Conservation (phyloP, 768 basidiomycete species). For the Coprinopsis marcescibilis region DNA sequence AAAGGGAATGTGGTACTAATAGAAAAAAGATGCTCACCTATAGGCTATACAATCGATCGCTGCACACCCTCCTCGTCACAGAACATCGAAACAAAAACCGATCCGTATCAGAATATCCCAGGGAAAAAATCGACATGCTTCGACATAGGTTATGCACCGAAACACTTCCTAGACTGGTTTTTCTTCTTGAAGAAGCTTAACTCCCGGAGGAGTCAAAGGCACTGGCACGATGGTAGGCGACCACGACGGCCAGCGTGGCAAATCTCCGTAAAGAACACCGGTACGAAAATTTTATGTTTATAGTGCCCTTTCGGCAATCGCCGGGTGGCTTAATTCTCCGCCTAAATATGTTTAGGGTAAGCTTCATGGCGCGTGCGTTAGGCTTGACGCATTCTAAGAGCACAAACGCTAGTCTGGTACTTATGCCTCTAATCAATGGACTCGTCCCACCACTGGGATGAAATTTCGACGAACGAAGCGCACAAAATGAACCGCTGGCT, state of each 20-base stretch:
- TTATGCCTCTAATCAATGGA: too few relatives aligned
- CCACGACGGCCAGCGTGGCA: constrained; percentile 43
- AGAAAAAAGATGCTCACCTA: constrained; percentile 20
- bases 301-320: constrained; percentile 3
- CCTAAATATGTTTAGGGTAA: too few relatives aligned
- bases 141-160: constrained; percentile 30
- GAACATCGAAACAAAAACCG: neutral
- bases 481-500: too few relatives aligned
- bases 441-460: too few relatives aligned
- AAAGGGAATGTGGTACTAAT: neutral
- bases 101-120: constrained; percentile 29
- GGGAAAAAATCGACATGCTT: constrained; percentile 40
- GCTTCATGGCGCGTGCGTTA: too few relatives aligned
- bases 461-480: too few relatives aligned
- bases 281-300: too few relatives aligned
- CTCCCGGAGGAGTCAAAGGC: constrained; percentile 38
- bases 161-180: constrained; percentile 46
- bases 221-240: constrained; percentile 40
- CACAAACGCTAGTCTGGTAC: too few relatives aligned
- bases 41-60: neutral
- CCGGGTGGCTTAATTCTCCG: neutral
- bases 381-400: too few relatives aligned
- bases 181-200: constrained; percentile 35
- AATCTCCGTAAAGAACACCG: constrained; percentile 32
- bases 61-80: neutral